phyloP scores from a whole-genome alignment of 2,329 filamentous ascomycete genomes.

The Pyricularia sp. region DNA sequence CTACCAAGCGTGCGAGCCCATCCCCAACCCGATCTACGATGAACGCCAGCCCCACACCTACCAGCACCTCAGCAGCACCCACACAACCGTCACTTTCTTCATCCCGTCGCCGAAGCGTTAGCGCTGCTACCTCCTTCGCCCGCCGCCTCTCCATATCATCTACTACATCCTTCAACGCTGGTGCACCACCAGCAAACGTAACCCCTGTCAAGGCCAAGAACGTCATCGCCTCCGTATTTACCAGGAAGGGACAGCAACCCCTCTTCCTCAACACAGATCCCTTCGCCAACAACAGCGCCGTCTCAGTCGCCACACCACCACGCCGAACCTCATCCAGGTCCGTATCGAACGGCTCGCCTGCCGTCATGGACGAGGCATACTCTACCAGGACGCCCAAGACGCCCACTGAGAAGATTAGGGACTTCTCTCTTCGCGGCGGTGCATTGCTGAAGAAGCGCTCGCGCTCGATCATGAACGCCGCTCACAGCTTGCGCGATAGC shows the following conservation, averaged over 20 bases:
- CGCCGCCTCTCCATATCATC: constrained; percentile 23
- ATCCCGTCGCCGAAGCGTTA: constrained; percentile 1
- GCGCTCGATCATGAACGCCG: background rate
- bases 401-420: constrained; percentile 38
- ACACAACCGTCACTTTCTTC: background rate
- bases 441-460: background rate
- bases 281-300: constrained; percentile 31
- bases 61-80: background rate
- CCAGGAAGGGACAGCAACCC: constrained; percentile 26
- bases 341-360: background rate
- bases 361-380: constrained; percentile 12
- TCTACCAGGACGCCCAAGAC: constrained; percentile 28
- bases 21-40: constrained; percentile 31
- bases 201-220: constrained; percentile 28
- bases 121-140: constrained; percentile 27
- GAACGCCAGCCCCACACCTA: constrained; percentile 16
- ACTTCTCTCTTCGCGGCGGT: constrained; percentile 18
- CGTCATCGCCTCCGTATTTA: constrained; percentile 27
- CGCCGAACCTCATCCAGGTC: background rate
- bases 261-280: constrained; percentile 46
- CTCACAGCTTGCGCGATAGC: background rate
- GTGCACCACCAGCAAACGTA: constrained; percentile 10
- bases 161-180: constrained; percentile 31
- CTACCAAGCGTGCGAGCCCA: constrained; percentile 18
- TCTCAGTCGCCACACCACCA: constrained; percentile 13